Conservation (phyloP, 495 filamentous ascomycete species). For the Xylona heveae region DNA sequence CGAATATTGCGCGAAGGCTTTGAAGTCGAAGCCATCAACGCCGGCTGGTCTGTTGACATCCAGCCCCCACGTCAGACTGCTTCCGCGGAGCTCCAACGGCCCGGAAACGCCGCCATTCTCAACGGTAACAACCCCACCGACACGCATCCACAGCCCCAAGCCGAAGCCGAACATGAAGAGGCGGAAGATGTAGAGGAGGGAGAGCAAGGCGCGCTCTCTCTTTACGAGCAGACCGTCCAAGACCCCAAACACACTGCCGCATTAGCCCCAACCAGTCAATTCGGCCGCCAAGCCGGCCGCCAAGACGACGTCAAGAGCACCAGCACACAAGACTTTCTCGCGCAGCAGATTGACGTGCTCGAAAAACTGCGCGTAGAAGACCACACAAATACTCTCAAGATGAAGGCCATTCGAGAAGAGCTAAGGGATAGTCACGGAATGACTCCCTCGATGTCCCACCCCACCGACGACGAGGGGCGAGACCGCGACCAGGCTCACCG, state of each 20-base stretch:
- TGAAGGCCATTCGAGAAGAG: slow-evolving; percentile 1
- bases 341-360: slow-evolving; percentile 46
- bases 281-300: neutral
- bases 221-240: slow-evolving; percentile 1
- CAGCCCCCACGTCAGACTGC: slow-evolving; percentile 21
- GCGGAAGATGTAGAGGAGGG: neutral
- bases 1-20: slow-evolving; percentile 84
- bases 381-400: too few relatives aligned
- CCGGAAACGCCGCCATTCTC: neutral
- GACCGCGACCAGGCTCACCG: slow-evolving; percentile 7
- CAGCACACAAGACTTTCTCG: slow-evolving; percentile 66
- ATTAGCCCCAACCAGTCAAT: neutral
- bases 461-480: neutral
- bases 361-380: slow-evolving; percentile 23
- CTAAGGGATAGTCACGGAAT: slow-evolving; percentile 16
- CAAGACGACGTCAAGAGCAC: slow-evolving; percentile 47
- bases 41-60: slow-evolving; percentile 68
- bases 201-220: neutral
- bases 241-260: neutral
- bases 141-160: too few relatives aligned
- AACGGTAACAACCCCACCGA: neutral
- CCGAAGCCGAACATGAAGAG: neutral
- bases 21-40: slow-evolving; percentile 69
- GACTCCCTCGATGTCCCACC: neutral
- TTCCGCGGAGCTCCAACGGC: slow-evolving; percentile 1